These are phyloP conservation scores for Solanum hybrid DNA, from an alignment of 305 asterid species.

Conservation along the genomic window DNA sequence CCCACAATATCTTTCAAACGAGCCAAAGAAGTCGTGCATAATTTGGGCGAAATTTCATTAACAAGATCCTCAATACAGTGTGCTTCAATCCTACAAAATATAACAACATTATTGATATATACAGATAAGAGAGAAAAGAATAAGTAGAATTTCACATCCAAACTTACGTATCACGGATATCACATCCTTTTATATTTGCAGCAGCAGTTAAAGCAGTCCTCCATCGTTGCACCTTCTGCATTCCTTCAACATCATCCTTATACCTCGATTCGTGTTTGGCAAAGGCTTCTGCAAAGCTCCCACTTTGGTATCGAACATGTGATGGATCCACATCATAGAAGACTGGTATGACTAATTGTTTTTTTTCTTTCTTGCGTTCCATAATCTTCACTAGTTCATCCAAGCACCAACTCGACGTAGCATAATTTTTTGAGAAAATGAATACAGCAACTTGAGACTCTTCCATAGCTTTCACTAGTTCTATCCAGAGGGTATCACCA, in stretches of 20 bases:
- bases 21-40: not conserved
- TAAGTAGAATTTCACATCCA: no score
- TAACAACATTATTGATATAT: no score
- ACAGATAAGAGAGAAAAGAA: no score
- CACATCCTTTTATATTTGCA: not conserved
- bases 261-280: not conserved
- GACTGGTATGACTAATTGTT: not conserved
- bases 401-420: not conserved
- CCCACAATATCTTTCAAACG: not conserved
- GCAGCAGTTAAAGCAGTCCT: not conserved
- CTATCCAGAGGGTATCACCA: not conserved
- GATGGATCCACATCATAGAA: not conserved
- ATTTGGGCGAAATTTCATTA: no score
- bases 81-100: no score
- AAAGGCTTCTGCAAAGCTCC: not conserved
- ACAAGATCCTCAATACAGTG: no score
- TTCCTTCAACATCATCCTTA: not conserved
- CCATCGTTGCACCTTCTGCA: not conserved
- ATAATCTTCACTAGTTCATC: not conserved
- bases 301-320: fast-evolving
- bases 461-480: not conserved
- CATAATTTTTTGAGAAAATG: not conserved
- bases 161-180: no score
- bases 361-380: not conserved
- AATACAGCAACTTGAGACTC: not conserved